Evolutionary conservation across 129 eudicot genomes (phyloP), one percentile per base, ranked within the genome.

Genomic region (Glebionis coronaria): DNA sequence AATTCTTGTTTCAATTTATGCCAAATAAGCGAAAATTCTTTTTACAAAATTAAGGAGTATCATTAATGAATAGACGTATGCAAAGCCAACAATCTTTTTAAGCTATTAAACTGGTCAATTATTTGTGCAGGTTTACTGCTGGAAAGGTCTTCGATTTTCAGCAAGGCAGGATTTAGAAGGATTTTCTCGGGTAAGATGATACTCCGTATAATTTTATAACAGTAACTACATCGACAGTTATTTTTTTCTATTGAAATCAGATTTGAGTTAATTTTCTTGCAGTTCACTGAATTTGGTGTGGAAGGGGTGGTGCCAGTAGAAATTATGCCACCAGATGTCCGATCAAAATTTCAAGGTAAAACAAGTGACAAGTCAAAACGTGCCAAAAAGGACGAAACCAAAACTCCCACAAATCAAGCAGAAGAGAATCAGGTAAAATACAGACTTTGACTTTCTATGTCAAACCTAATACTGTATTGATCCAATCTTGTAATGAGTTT

Each of bases 121-220:
- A 55, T 27, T 58, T 12, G 14, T 83, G 68, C 75, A 91, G 97
- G 97, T 92, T 28, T 92, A 92, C 72, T 92, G 98, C 72, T 92
- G 98, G 98, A 92, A 92, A 84, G 98, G 98, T 70, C 87, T 92
- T 16, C 84, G 98, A 27, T 92, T 88, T 72, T 88, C 98, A 72
- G 98, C 98, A 66, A 77, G 96, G 63, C 98, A 92, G 76, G 98
- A 92, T 76, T 82, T 92, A 80, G 98, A 92, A 69, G 98, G 95
- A 38, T 92, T 92, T 84, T 92, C 98, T 40, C 85, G 88, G 69
- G 98, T 92, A 80, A 53, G 94, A 60, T 25, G 63, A 70, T 10
- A n/a, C n/a, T n/a, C n/a, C n/a, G n/a, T n/a, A 65, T 67, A 14
- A 38, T 67, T 76, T 50, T 56, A 9, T 21, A 10, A 73, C 9